Evolutionary conservation across 352 stramenopile species (phyloP), one percentile per base, ranked within the genome.

Genomic region (Blastocystis sp.): DNA sequence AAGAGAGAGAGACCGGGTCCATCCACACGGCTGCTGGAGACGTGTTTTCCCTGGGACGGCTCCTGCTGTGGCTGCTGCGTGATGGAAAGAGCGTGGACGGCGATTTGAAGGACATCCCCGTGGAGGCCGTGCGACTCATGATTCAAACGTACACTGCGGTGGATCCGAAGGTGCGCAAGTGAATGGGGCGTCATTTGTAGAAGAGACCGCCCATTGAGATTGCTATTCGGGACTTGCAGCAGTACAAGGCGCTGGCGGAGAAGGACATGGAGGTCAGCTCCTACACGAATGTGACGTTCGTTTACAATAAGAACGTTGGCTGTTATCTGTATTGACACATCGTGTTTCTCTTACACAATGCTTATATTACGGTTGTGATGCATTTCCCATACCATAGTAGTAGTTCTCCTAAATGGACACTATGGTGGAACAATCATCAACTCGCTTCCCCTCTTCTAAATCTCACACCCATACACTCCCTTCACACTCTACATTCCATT

Each of bases 271-370:
- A 23, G 34, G 28, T 34, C 28, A 52, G 10, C 3, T n/a, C 34
- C 17, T 48, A 76, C 34, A 14, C 43, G 5, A 48, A 38, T n/a
- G 5, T 45, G 65, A 76, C 17, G 3, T 28, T 76, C 5, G 19
- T 76, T 23, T 76, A 76, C 65, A 56, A 76, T 21, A 76, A 45
- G 65, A 40, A 76, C 17, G 34, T 41, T 76, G 65, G 65, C 0
- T 76, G 65, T 48, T 76, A 48, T 48, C 28, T 76, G 21, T 76
- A 41, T 23, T 76, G 2, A 45, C 48, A 7, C 5, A 56, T 14
- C 48, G 14, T 7, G 5, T 56, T 14, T 56, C 5, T 56, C 14
- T 17, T 56, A 56, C 48, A 17, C 48, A 56, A n/a, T n/a, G n/a
- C n/a, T n/a, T n/a, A n/a, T n/a, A n/a, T n/a, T n/a, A n/a, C n/a